These are phyloP conservation scores for Erodium trifolium DNA, from an alignment of 441 rosid genomes.

Conservation along the genomic window DNA sequence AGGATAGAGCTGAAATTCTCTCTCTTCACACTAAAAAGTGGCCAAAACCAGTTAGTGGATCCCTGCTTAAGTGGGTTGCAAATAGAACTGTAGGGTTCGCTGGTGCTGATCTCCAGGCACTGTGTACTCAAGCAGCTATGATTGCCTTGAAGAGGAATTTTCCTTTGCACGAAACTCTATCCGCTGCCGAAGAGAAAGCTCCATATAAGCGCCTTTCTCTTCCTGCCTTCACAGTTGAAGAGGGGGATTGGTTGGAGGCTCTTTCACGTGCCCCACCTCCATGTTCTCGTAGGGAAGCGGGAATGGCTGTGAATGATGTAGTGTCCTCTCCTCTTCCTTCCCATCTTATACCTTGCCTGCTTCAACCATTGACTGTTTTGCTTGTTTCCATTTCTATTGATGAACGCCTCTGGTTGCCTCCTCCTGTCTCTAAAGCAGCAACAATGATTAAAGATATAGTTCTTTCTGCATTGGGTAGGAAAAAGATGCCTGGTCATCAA, in stretches of 20 bases:
- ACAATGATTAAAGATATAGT: constrained; percentile 47
- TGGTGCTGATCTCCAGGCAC: constrained; percentile 98
- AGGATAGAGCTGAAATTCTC: constrained; percentile 85
- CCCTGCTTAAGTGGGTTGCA: constrained; percentile 81
- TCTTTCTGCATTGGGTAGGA: constrained; percentile 47
- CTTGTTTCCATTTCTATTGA: constrained; percentile 71
- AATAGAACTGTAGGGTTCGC: constrained; percentile 87
- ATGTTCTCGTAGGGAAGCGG: constrained; percentile 94
- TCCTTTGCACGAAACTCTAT: constrained; percentile 74
- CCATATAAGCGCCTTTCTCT: constrained; percentile 55
- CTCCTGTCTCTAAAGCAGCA: constrained; percentile 60
- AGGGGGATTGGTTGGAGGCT: constrained; percentile 97
- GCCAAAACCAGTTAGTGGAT: constrained; percentile 89
- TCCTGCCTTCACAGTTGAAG: constrained; percentile 75
- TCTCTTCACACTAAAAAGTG: constrained; percentile 86
- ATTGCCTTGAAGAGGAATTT: constrained; percentile 88
- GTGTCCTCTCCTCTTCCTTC: constrained; percentile 73
- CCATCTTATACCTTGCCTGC: constrained; percentile 68
- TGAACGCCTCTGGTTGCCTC: constrained; percentile 75
- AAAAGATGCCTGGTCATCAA: constrained; percentile 38
- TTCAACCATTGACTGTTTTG: constrained; percentile 57
- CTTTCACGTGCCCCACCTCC: constrained; percentile 84
- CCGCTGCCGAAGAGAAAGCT: constrained; percentile 57
- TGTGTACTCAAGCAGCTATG: constrained; percentile 90
- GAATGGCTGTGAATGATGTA: constrained; percentile 76